A percentile compares a stretch with the other conserved stretches of the same genome.
Evolutionary conservation across 208 protist genomes (phyloP).

Genomic region (Trypanosomatidae sp.): DNA sequence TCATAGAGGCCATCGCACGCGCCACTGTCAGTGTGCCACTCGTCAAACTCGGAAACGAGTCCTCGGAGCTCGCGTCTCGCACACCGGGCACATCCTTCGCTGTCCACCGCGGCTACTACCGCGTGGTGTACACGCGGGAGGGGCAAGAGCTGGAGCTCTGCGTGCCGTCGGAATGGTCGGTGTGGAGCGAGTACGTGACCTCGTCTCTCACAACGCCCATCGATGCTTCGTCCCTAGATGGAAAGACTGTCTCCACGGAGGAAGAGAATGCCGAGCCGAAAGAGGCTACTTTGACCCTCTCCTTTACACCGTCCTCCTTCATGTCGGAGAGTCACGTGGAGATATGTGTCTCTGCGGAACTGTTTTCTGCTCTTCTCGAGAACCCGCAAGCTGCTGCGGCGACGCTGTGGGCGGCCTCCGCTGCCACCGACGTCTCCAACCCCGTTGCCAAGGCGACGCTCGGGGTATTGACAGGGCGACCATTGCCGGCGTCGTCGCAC

Average conservation of each 20-base stretch:
- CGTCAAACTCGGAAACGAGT: background rate
- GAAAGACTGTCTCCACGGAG: background rate
- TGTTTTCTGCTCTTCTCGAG: conserved; percentile 11
- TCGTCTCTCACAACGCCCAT: background rate
- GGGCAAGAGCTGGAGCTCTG: conserved; percentile 24
- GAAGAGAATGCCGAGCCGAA: background rate
- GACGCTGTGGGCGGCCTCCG: conserved; percentile 15
- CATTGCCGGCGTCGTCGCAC: conserved; percentile 9
- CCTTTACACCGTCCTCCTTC: conserved; percentile 13
- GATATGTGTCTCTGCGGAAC: conserved; percentile 7
- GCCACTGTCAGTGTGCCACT: conserved; percentile 11
- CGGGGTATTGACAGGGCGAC: conserved; percentile 6
- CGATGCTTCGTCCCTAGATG: background rate
- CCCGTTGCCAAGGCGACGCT: conserved; percentile 15
- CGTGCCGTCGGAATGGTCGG: conserved; percentile 17
- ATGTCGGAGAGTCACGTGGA: conserved; percentile 1
- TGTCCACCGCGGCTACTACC: conserved; percentile 21
- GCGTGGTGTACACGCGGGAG: conserved; percentile 18
- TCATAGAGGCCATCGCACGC: conserved; percentile 6
- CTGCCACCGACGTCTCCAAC: background rate
- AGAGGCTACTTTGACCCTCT: conserved; percentile 12
- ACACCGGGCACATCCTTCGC: conserved; percentile 14
- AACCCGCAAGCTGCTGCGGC: conserved; percentile 16
- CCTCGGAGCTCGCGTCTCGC: conserved; percentile 1
- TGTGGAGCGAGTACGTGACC: conserved; percentile 7